phyloP scores from a whole-genome alignment of 805 yeast genomes.

The Teunomyces kruisii region DNA sequence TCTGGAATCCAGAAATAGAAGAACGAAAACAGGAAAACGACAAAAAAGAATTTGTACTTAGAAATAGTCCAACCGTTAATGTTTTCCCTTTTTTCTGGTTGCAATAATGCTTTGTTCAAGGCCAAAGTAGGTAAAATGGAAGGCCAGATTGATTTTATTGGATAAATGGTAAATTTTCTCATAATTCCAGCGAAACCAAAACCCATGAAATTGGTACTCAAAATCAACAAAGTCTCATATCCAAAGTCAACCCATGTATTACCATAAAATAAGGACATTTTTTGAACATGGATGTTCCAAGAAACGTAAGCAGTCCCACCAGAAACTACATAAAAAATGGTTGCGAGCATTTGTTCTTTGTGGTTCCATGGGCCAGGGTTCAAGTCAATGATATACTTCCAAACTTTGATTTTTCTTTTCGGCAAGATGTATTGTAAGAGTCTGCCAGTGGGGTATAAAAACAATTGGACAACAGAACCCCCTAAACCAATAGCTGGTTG shows the following conservation, averaged over 20 bases:
- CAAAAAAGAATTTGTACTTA: slow-evolving; percentile 19
- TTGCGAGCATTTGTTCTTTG: slow-evolving; percentile 45
- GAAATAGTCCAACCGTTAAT: slow-evolving; percentile 34
- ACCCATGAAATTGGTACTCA: slow-evolving; percentile 15
- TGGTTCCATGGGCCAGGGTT: slow-evolving; percentile 59
- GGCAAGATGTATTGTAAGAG: slow-evolving; percentile 34
- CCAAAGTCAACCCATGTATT: slow-evolving; percentile 22
- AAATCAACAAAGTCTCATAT: slow-evolving; percentile 12
- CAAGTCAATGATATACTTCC: slow-evolving; percentile 19
- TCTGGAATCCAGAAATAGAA: slow-evolving; percentile 44
- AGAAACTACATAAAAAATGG: slow-evolving; percentile 41
- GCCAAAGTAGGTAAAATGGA: slow-evolving; percentile 29
- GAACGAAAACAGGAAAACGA: slow-evolving; percentile 18
- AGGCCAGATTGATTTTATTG: slow-evolving; percentile 55
- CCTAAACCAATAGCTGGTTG: slow-evolving; percentile 47
- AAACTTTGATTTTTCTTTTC: slow-evolving; percentile 19
- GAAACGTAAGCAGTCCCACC: slow-evolving; percentile 22
- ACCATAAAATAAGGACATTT: slow-evolving; percentile 23
- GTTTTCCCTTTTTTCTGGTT: slow-evolving; percentile 23
- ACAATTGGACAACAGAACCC: slow-evolving; percentile 45
- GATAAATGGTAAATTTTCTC: slow-evolving; percentile 42
- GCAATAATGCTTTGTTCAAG: slow-evolving; percentile 23
- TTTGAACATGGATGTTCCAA: slow-evolving; percentile 20
- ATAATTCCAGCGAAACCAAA: slow-evolving; percentile 10
- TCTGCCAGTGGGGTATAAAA: slow-evolving; percentile 46